Percentiles rank a stretch among this genome's conserved stretches.
Conservation (phyloP, 495 filamentous ascomycete species). For the Tirmania nivea region DNA sequence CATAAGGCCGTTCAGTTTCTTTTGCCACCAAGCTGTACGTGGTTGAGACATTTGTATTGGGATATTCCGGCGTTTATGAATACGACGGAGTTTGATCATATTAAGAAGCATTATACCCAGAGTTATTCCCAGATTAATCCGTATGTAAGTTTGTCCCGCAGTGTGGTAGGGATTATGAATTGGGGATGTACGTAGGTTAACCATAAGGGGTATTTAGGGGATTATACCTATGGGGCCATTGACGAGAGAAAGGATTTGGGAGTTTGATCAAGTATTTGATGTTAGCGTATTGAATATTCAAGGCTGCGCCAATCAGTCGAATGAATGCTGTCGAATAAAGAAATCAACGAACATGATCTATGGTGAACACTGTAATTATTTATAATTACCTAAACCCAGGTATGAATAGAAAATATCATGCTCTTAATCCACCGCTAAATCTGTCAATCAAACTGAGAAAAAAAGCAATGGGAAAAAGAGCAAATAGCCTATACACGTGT, state of each 20-base stretch:
- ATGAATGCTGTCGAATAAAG: too few relatives aligned
- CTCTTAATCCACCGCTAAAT: too few relatives aligned
- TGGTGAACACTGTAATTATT: too few relatives aligned
- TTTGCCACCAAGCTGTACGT: too few relatives aligned
- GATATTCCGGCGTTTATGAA: slow-evolving; percentile 43
- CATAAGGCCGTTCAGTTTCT: too few relatives aligned
- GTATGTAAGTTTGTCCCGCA: slow-evolving; percentile 10
- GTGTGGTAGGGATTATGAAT: background rate
- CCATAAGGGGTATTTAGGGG: slow-evolving; percentile 4
- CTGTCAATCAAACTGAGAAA: too few relatives aligned
- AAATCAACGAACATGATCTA: too few relatives aligned
- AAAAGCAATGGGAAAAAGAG: too few relatives aligned
- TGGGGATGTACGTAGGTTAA: slow-evolving; percentile 16
- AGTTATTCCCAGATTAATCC: slow-evolving; percentile 39
- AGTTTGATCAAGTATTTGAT: background rate
- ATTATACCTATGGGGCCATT: slow-evolving; percentile 45
- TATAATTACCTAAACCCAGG: too few relatives aligned
- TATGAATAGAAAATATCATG: too few relatives aligned
- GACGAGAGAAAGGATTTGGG: background rate
- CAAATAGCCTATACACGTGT: too few relatives aligned
- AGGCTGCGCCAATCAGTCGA: too few relatives aligned
- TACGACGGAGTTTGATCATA: slow-evolving; percentile 46
- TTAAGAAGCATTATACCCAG: slow-evolving; percentile 33
- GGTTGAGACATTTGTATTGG: slow-evolving; percentile 54
- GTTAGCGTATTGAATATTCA: background rate